Percentiles rank a stretch among this genome's conserved stretches.
These are phyloP conservation scores for Boletus pseudopeckii DNA, from an alignment of 768 basidiomycete species.

Conservation along the genomic window DNA sequence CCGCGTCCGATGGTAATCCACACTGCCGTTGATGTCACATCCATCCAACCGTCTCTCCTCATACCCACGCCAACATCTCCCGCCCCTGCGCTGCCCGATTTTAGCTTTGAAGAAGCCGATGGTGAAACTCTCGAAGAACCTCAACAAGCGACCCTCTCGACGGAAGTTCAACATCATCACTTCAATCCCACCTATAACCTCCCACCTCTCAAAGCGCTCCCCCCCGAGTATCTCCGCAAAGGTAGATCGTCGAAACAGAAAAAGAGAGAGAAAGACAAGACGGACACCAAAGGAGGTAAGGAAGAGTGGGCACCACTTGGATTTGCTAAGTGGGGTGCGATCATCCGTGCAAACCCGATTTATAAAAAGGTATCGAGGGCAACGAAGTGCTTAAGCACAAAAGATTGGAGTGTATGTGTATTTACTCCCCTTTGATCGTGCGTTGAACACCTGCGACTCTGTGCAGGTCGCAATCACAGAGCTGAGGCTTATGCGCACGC, in stretches of 20 bases:
- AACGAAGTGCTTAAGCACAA: conserved; percentile 72
- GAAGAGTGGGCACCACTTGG: conserved; percentile 69
- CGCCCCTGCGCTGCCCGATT: conserved; percentile 27
- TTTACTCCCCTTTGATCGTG: background rate
- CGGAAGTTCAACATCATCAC: conserved; percentile 32
- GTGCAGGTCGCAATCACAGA: conserved; percentile 75
- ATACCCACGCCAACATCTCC: conserved; percentile 38
- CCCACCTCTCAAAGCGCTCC: conserved; percentile 53
- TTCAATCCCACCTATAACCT: conserved; percentile 49
- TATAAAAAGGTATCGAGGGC: conserved; percentile 67
- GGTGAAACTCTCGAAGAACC: conserved; percentile 21
- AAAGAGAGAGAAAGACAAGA: conserved; percentile 52
- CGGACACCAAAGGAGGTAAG: conserved; percentile 48
- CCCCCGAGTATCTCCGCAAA: conserved; percentile 52
- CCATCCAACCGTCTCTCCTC: conserved; percentile 27
- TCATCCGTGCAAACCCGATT: conserved; percentile 73
- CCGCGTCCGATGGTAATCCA: conserved; percentile 22
- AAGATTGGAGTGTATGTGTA: conserved; percentile 76
- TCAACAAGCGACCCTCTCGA: conserved; percentile 8
- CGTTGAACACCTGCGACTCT: background rate
- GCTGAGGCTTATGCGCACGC: conserved; percentile 68
- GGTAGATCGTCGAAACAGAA: conserved; percentile 46
- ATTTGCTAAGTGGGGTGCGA: conserved; percentile 67
- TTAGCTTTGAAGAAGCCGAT: conserved; percentile 33
- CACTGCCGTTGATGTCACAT: conserved; percentile 28